Evolutionary conservation across 306 rosid species (phyloP).

Genomic region (Hippophae tibetana): DNA sequence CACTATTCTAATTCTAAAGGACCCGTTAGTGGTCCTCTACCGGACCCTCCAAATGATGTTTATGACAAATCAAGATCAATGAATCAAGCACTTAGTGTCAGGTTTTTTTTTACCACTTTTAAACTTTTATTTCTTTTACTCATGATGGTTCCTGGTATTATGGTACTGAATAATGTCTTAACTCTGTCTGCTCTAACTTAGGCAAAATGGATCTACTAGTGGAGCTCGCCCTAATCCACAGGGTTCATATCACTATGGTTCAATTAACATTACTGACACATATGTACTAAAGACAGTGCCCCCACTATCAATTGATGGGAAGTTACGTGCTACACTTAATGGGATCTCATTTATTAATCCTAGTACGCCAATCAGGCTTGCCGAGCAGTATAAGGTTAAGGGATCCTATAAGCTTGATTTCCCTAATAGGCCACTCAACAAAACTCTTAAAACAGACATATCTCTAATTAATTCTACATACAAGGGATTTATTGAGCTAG

Average conservation of each 20-base stretch:
- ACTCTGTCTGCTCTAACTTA: conserved; percentile 13
- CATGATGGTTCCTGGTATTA: not conserved
- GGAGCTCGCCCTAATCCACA: conserved; percentile 98
- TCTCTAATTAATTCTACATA: conserved; percentile 75
- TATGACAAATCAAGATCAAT: conserved; percentile 48
- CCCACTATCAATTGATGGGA: conserved; percentile 40
- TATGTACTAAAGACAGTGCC: conserved; percentile 48
- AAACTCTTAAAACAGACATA: conserved; percentile 44
- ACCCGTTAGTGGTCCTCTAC: conserved; percentile 71
- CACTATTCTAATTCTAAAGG: conserved; percentile 77
- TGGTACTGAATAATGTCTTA: too few relatives aligned
- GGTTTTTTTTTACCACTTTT: conserved; percentile 31
- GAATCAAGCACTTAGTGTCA: conserved; percentile 72
- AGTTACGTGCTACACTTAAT: conserved; percentile 49
- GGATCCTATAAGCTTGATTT: conserved; percentile 81
- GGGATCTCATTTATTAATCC: conserved; percentile 80
- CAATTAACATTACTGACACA: conserved; percentile 74
- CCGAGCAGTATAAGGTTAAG: conserved; percentile 51
- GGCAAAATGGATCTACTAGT: conserved; percentile 80
- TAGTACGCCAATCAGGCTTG: conserved; percentile 65
- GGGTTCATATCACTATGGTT: conserved; percentile 80
- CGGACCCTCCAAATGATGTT: conserved; percentile 62
- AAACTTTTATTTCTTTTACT: not conserved
- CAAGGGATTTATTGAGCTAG: conserved; percentile 70
- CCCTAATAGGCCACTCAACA: conserved; percentile 52